phyloP scores from a whole-genome alignment of 768 basidiomycete genomes.

The Lactarius pseudohatsudake region DNA sequence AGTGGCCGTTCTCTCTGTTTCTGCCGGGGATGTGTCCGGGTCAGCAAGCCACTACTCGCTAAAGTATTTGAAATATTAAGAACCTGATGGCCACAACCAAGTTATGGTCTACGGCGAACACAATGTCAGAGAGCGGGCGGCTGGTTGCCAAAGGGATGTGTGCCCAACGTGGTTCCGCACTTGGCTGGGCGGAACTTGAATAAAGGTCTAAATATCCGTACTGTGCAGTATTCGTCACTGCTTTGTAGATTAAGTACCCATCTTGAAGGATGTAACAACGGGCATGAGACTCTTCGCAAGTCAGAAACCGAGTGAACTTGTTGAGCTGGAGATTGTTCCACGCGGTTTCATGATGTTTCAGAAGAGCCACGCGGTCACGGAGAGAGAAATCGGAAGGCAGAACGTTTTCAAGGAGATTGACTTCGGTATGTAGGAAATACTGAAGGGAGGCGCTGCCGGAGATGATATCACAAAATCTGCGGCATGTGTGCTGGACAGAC shows the following conservation, averaged over 20 bases:
- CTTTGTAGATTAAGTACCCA: too few relatives aligned
- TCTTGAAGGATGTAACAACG: too few relatives aligned
- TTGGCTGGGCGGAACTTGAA: too few relatives aligned
- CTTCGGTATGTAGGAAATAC: not conserved
- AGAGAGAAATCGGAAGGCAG: not conserved
- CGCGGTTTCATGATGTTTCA: not conserved
- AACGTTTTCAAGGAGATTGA: not conserved
- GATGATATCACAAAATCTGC: not conserved
- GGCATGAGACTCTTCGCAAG: too few relatives aligned
- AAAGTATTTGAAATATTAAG: not conserved
- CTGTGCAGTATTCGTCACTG: too few relatives aligned
- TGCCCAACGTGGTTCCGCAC: too few relatives aligned
- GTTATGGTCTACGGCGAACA: constrained; percentile 18
- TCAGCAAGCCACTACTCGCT: too few relatives aligned
- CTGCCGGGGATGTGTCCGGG: too few relatives aligned
- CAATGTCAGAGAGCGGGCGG: not conserved
- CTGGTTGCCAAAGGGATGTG: too few relatives aligned
- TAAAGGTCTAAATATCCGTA: too few relatives aligned
- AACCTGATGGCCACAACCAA: constrained; percentile 19
- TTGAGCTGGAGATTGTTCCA: not conserved
- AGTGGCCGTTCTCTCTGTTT: too few relatives aligned
- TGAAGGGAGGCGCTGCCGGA: not conserved
- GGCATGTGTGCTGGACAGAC: constrained; percentile 8
- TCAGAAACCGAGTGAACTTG: too few relatives aligned
- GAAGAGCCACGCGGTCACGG: not conserved